Conservation (phyloP, 805 yeast species). For the Yamadazyma kitorensis region DNA sequence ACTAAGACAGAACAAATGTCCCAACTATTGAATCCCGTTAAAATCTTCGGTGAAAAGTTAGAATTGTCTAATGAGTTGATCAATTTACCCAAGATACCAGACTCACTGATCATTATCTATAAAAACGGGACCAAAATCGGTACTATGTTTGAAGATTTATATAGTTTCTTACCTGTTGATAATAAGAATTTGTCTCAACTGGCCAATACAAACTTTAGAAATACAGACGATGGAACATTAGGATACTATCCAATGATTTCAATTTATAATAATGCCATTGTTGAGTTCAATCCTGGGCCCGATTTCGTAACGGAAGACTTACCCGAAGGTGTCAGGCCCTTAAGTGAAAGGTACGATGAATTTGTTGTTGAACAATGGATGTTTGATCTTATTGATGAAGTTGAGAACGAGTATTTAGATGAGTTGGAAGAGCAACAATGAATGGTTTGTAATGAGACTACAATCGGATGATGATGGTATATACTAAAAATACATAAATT, state of each 20-base stretch:
- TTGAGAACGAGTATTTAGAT: conserved; percentile 60
- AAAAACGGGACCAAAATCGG: conserved; percentile 75
- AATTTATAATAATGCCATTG: conserved; percentile 75
- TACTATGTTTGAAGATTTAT: conserved; percentile 61
- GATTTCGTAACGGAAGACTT: conserved; percentile 48
- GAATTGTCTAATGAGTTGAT: conserved; percentile 24
- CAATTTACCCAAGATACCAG: conserved; percentile 43
- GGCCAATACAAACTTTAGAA: conserved; percentile 34
- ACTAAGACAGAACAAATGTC: conserved; percentile 67
- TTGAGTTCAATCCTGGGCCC: conserved; percentile 67
- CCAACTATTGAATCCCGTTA: conserved; percentile 68
- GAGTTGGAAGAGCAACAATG: conserved; percentile 38
- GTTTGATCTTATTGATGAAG: conserved; percentile 84
- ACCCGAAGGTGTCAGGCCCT: conserved; percentile 32
- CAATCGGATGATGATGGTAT: too few relatives aligned
- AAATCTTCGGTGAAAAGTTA: conserved; percentile 67
- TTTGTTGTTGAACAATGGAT: conserved; percentile 75
- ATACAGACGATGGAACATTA: conserved; percentile 74
- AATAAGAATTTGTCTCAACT: conserved; percentile 42
- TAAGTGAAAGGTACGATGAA: conserved; percentile 62
- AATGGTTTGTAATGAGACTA: too few relatives aligned
- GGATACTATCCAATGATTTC: conserved; percentile 94
- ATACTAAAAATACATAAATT: too few relatives aligned
- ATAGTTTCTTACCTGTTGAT: conserved; percentile 75
- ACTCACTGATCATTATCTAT: conserved; percentile 65